Conservation (phyloP, 805 yeast species). For the Yarrowia sp. region DNA sequence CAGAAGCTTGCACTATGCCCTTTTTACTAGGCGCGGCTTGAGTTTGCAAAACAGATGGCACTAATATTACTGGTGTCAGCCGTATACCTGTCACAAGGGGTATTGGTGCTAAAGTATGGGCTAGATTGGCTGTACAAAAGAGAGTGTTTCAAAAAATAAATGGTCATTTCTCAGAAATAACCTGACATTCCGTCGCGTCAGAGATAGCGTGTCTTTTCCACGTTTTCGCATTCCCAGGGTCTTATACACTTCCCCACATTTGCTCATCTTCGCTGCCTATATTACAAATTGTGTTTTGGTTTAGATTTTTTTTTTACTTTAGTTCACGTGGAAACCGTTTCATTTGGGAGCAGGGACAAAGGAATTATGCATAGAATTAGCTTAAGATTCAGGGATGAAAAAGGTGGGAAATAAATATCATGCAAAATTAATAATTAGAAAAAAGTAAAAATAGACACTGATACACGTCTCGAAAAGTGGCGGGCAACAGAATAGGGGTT, state of each 20-base stretch:
- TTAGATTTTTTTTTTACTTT: not conserved
- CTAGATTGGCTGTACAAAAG: not conserved
- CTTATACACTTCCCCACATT: no score
- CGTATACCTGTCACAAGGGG: conserved; percentile 3
- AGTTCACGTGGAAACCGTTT: not conserved
- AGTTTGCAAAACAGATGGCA: not conserved
- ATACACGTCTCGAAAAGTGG: not conserved
- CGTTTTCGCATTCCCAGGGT: no score
- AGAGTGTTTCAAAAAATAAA: not conserved
- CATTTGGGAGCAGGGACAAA: not conserved
- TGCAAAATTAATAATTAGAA: no score
- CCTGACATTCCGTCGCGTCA: not conserved
- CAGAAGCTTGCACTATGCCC: no score
- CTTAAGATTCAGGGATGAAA: not conserved
- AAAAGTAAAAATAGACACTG: not conserved
- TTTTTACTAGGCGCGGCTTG: no score
- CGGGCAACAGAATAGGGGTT: not conserved
- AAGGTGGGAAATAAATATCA: not conserved
- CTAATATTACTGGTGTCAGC: not conserved
- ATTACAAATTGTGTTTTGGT: not conserved
- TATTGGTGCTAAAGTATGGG: not conserved
- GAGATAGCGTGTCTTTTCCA: not conserved
- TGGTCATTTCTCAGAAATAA: not conserved
- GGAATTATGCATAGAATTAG: not conserved
- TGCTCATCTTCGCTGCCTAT: no score